A percentile compares a stretch with the other conserved stretches of the same genome.
phyloP scores from a whole-genome alignment of 2,329 filamentous ascomycete genomes.

The Huntiella moniliformis region DNA sequence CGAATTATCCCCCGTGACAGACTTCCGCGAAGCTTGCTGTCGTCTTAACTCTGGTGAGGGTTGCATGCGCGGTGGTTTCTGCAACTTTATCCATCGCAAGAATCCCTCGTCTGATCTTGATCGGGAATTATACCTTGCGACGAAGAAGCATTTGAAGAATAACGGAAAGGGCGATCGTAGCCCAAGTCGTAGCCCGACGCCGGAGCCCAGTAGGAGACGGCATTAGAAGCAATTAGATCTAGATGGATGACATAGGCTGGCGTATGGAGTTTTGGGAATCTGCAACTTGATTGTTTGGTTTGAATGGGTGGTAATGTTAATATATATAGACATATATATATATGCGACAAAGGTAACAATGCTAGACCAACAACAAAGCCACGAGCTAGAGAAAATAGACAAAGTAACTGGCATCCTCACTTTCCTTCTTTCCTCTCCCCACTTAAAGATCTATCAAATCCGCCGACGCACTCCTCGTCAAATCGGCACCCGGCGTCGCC shows the following conservation, averaged over 20 bases:
- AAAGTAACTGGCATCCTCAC: neutral
- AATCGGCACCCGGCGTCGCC: neutral
- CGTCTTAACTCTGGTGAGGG: slow-evolving; percentile 86
- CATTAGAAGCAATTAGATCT: slow-evolving; percentile 25
- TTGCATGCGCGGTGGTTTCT: slow-evolving; percentile 89
- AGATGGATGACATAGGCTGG: neutral
- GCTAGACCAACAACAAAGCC: neutral
- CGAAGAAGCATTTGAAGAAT: slow-evolving; percentile 89
- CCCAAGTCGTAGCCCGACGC: slow-evolving; percentile 63
- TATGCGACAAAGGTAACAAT: neutral
- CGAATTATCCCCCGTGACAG: slow-evolving; percentile 89
- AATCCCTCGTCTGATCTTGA: slow-evolving; percentile 82
- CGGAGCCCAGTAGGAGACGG: slow-evolving; percentile 60
- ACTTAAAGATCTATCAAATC: slow-evolving; percentile 11
- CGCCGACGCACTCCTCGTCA: slow-evolving; percentile 5
- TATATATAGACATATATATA: neutral
- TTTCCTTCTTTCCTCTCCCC: neutral
- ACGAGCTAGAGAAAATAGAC: neutral
- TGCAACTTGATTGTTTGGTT: no score
- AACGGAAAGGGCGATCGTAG: slow-evolving; percentile 72
- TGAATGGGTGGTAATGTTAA: neutral
- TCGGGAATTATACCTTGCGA: slow-evolving; percentile 65
- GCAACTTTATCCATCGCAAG: slow-evolving; percentile 98
- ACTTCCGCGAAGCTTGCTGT: slow-evolving; percentile 96
- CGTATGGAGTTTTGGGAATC: neutral